phyloP scores from a whole-genome alignment of 2,329 filamentous ascomycete genomes.

The Pseudogymnoascus sp. region DNA sequence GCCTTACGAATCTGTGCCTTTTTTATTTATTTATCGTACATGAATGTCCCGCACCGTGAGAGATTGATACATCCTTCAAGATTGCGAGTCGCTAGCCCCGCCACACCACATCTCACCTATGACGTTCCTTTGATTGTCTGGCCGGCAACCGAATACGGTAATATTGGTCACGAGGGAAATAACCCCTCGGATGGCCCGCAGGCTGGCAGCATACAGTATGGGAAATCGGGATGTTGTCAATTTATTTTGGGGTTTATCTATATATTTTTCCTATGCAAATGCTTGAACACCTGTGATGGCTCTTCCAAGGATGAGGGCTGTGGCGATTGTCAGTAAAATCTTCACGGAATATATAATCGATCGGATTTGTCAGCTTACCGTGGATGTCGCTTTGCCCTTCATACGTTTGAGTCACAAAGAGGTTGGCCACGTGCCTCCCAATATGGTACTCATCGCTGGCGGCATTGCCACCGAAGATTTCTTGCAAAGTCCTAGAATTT shows the following conservation, averaged over 20 bases:
- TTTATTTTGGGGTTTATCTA: background rate
- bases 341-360: background rate
- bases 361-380: constrained; percentile 44
- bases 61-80: background rate
- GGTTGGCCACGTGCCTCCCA: constrained; percentile 86
- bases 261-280: constrained; percentile 52
- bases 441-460: constrained; percentile 96
- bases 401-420: constrained; percentile 97
- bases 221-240: background rate
- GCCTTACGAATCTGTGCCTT: background rate
- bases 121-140: background rate
- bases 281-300: constrained; percentile 72
- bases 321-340: constrained; percentile 26
- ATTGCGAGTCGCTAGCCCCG: constrained; percentile 9
- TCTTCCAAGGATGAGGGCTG: constrained; percentile 62
- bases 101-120: constrained; percentile 8
- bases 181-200: background rate
- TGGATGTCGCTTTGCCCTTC: constrained; percentile 98
- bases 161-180: constrained; percentile 6
- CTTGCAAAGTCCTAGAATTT: constrained; percentile 76
- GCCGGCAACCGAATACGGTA: constrained; percentile 1
- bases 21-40: background rate
- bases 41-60: background rate
- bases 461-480: constrained; percentile 97
- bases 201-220: background rate